A percentile compares a stretch with the other conserved stretches of the same genome.
These are phyloP conservation scores for Daldinia caldariorum DNA, from an alignment of 495 filamentous ascomycete genomes.

Conservation along the genomic window DNA sequence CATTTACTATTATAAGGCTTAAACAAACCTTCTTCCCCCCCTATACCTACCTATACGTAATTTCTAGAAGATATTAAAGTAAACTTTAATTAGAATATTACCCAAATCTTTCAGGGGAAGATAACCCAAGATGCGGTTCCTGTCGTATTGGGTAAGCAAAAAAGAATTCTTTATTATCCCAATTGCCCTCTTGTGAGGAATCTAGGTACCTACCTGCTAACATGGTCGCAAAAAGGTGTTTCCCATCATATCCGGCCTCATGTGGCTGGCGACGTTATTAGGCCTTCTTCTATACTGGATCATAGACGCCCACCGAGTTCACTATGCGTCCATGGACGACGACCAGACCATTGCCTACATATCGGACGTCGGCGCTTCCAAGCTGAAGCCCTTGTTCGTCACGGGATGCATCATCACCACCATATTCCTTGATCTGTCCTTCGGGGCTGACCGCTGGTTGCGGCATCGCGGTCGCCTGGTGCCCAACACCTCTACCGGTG, in stretches of 20 bases:
- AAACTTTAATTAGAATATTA: constrained; percentile 10
- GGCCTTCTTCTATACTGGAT: constrained; percentile 71
- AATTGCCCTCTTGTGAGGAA: constrained; percentile 5
- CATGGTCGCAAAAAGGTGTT: constrained; percentile 64
- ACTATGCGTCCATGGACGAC: constrained; percentile 73
- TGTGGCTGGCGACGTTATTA: constrained; percentile 78
- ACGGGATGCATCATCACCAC: constrained; percentile 80
- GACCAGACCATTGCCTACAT: constrained; percentile 82
- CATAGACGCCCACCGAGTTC: constrained; percentile 60
- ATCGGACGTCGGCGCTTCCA: constrained; percentile 76
- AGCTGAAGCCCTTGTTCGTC: constrained; percentile 88
- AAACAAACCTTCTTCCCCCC: not conserved
- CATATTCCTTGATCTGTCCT: constrained; percentile 83
- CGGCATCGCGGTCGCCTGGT: constrained; percentile 78
- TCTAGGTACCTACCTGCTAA: no score
- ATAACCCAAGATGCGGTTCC: constrained; percentile 70
- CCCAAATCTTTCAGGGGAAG: not conserved
- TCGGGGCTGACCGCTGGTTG: constrained; percentile 82
- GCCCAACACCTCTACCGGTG: constrained; percentile 70
- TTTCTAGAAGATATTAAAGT: constrained; percentile 2
- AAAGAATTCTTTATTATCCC: not conserved
- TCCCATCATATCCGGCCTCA: constrained; percentile 78
- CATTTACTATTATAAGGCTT: not conserved
- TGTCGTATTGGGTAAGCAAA: constrained; percentile 64
- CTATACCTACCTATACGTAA: not conserved